Base-by-base conservation (phyloP, 2,329 filamentous ascomycete species). In the Claviceps maximensis region DNA sequence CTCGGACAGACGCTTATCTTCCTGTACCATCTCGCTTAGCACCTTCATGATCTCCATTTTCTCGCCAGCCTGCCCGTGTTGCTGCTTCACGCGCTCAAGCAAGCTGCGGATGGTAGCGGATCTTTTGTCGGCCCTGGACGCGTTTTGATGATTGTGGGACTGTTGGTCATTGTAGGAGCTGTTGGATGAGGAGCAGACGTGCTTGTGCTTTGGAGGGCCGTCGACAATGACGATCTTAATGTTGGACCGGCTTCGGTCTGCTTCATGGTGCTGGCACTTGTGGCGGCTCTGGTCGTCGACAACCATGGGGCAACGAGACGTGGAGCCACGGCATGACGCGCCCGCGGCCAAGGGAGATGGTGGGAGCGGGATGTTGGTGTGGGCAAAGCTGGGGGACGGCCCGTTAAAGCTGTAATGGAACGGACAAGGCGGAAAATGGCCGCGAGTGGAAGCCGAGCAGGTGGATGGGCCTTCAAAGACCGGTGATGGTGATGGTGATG, bases 371-470 rank as follows among this genome's bases (percentile, higher is more conserved):
- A n/a, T n/a, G n/a, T n/a, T n/a, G n/a, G n/a, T n/a, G n/a, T n/a
- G n/a, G n/a, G 33, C 42, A 42, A 53, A 52, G 23, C 60, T 60
- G 47, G 71, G 69, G 48, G 71, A 74, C 3, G 70, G 57, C 29
- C n/a, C n/a, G n/a, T n/a, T n/a, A 47, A 61, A 57, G 56, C 62
- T 64, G 60, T 67, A 68, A n/a, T n/a, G n/a, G 47, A 60, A 58
- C n/a, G 71, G 71, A 38, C 71, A 70, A 23, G 68, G 72, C 52
- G 69, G 74, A 33, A 71, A 63, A 57, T 67, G 58, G 53, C 47
- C 25, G 4, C 64, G 61, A 56, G 64, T 65, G 50, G 61, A 38
- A 4, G 48, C 25, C 15, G 44, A 23, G 44, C 49, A 55, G 42
- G 3, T 15, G 17, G 15, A 38, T 2, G 10, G 33, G 33, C 46